These are phyloP conservation scores for Apiospora malaysiana DNA, from an alignment of 2,329 filamentous ascomycete species.

Conservation along the genomic window DNA sequence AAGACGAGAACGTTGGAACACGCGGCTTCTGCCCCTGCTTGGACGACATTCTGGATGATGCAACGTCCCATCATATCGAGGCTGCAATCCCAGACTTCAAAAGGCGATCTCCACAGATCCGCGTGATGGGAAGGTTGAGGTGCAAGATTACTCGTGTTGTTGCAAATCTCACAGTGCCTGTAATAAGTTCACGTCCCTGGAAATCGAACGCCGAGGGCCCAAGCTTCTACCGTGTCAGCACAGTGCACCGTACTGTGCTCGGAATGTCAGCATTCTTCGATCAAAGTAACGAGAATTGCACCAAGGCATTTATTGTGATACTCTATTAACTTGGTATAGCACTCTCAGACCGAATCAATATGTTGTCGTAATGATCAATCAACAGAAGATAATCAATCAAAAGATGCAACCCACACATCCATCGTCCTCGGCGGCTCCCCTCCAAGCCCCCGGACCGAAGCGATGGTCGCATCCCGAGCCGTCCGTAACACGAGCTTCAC, in stretches of 20 bases:
- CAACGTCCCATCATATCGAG: constrained; percentile 6
- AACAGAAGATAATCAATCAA: background rate
- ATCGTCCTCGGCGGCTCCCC: constrained; percentile 45
- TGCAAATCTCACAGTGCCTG: background rate
- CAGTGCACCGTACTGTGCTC: background rate
- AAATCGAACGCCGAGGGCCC: background rate
- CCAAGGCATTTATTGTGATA: no score
- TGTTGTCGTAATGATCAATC: no score
- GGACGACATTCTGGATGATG: constrained; percentile 30
- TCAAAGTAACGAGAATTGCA: background rate
- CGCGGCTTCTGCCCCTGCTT: constrained; percentile 34
- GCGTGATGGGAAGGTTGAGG: background rate
- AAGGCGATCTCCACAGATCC: background rate
- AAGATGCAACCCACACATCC: constrained; percentile 47
- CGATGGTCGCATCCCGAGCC: constrained; percentile 41
- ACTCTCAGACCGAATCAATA: no score
- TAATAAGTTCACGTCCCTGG: background rate
- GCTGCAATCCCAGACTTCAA: no score
- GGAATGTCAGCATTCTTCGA: background rate
- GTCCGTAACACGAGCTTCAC: constrained; percentile 38
- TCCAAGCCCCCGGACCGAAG: constrained; percentile 35
- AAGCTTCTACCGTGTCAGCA: background rate
- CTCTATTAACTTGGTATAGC: no score
- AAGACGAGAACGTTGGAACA: constrained; percentile 78
- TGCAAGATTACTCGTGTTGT: background rate